Evolutionary conservation across 805 yeast species (phyloP), one percentile per base, ranked within the genome.

Genomic region (Pichia cephalocereana): DNA sequence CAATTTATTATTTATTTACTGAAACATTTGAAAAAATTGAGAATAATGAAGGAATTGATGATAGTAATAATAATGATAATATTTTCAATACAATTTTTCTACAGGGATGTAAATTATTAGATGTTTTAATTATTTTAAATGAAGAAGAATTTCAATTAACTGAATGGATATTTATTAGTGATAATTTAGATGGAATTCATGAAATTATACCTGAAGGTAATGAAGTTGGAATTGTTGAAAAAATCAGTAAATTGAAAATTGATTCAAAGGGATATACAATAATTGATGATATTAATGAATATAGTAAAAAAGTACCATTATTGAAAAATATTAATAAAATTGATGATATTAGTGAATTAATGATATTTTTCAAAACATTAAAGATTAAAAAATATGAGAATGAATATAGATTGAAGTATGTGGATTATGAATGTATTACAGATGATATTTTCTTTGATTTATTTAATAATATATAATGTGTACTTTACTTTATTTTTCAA

Each of bases 111-210:
- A 91, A 90, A 62, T 67, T 93, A 15, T 68, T 93, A 43, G 99
- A 91, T 60, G 73, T 85, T 31, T 62, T 89, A 23, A 62, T 91
- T 19, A 70, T 83, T 2, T 55, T 89, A 48, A 78, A 80, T 37
- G 73, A 74, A 40, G 97, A 90, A 60, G 96, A 88, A 49, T 74
- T 91, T 70, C 82, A 81, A 64, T 59, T 78, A 63, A 60, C 77
- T 52, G 93, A 88, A 57, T 91, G 98, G 98, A 68, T 93, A 2
- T 93, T 88, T 59, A 76, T 91, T 11, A 73, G 81, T 28, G 87
- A 84, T 56, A 80, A 61, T 5, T 51, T 62, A 1, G 68, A 65
- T 49, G 67, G 66, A 2, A 61, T 64, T 30, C 63, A 57, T 40
- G 51, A 60, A 6, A 27, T 42, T 3, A 36, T 43, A 9, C 49